Base-by-base conservation (phyloP, 106 monocot genomes). In the Platanthera zijinensis region DNA sequence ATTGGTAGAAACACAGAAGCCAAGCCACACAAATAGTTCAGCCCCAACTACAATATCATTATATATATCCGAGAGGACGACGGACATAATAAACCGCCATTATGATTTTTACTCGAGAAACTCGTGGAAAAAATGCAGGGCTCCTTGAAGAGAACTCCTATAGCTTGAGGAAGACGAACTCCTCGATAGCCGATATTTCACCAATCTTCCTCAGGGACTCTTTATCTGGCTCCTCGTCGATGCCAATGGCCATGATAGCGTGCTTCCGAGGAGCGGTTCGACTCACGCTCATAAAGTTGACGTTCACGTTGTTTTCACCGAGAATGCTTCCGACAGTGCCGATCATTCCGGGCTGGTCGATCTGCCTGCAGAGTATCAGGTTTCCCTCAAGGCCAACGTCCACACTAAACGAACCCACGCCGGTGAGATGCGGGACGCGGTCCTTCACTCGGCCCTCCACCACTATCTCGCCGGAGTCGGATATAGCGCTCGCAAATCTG, bases 401-500 rank as follows among this genome's bases (percentile, higher is more conserved):
- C 25, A 95, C 92, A 18, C 78, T 78, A 75, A 84, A 89, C 3
- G 89, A 85, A 0, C 95, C 95, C 0, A 95, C 87, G 0, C 80
- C 80, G 10, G 87, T 92, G 28, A 95, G 86, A 69, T 88, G 89
- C 0, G 89, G 89, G 4, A 82, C 71, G 9, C 92, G 89, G 49
- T 95, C 92, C 79, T 84, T 95, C 69, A 95, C 92, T 71, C 85
- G 83, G 21, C 95, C 95, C 69, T 87, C 91, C 3, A 92, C 92
- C 28, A 72, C 72, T 17, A 95, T 84, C 4, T 95, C 87, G 5
- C 89, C 95, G 0, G 67, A 57, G 32, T 89, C 87, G 1, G 89
- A 89, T 30, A 92, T 32, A 28, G 95, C 95, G 30, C 89, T 78
- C 4, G 92, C 91, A n/a, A 95, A 95, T 47, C 82, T 88, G 51